A percentile compares a stretch with the other conserved stretches of the same genome.
These are phyloP conservation scores for Camelina laxa DNA, from an alignment of 345 rosid species.

Conservation along the genomic window DNA sequence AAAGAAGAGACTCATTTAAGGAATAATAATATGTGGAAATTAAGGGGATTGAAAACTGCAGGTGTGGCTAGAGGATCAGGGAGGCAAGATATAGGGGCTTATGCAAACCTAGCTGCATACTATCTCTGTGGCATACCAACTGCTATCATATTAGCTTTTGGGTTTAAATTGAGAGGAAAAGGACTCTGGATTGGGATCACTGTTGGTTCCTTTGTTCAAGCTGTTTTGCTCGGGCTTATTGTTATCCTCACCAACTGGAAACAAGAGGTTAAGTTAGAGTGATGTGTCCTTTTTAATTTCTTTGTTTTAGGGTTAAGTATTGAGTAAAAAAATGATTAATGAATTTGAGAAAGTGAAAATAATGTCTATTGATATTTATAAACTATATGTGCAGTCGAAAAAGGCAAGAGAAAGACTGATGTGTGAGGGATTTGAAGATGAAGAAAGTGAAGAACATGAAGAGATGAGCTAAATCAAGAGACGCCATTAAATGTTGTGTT, in stretches of 20 bases:
- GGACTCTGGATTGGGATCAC: conserved; percentile 47
- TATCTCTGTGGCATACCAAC: conserved; percentile 42
- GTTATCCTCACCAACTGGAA: conserved; percentile 43
- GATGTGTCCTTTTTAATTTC: background rate
- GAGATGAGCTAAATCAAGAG: conserved; percentile 14
- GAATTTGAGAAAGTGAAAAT: background rate
- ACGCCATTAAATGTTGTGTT: conserved; percentile 6
- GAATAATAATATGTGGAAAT: too few relatives aligned
- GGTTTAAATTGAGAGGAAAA: conserved; percentile 38
- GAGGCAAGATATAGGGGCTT: conserved; percentile 46
- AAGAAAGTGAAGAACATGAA: conserved; percentile 37
- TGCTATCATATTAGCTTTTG: conserved; percentile 31
- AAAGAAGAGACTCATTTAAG: background rate
- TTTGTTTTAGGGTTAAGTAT: too few relatives aligned
- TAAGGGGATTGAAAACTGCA: conserved; percentile 9
- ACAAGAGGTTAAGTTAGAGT: conserved; percentile 41
- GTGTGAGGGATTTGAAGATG: conserved; percentile 34
- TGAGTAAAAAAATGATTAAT: background rate
- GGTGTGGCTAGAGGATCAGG: conserved; percentile 49
- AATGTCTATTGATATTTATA: background rate
- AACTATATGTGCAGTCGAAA: conserved; percentile 27
- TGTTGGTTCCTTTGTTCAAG: conserved; percentile 40
- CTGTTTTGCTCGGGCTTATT: conserved; percentile 38
- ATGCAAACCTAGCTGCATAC: conserved; percentile 42
- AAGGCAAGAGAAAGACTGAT: conserved; percentile 41